Evolutionary conservation across 331 rosid species (phyloP).

Genomic region (Prunus yedoensis): DNA sequence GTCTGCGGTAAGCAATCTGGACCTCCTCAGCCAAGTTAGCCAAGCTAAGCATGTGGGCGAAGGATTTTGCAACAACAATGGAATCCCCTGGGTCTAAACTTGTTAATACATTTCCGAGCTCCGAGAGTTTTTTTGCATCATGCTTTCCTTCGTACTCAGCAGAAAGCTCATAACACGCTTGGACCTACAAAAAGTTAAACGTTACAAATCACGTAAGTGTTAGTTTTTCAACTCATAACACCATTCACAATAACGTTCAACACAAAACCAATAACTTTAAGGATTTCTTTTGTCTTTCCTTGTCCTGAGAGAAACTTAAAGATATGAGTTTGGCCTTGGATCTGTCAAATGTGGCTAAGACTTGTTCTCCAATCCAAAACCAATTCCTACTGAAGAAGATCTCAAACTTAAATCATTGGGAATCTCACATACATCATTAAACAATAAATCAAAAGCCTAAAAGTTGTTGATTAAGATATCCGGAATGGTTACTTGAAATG

Average conservation of each 20-base stretch:
- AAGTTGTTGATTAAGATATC: background rate
- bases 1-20: constrained; percentile 85
- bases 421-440: background rate
- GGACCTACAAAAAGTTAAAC: constrained; percentile 55
- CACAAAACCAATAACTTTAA: background rate
- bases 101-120: constrained; percentile 77
- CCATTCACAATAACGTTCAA: background rate
- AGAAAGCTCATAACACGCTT: constrained; percentile 94
- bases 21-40: constrained; percentile 99
- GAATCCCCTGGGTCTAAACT: constrained; percentile 97
- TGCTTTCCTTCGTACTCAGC: constrained; percentile 93
- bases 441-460: background rate
- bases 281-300: background rate
- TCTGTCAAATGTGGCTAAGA: background rate
- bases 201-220: background rate
- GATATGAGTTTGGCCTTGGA: background rate
- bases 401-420: background rate
- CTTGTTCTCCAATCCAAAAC: constrained; percentile 4
- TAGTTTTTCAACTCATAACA: background rate
- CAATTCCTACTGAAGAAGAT: background rate
- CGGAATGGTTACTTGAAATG: background rate
- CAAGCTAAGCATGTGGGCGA: constrained; percentile 96
- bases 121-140: constrained; percentile 78
- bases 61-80: constrained; percentile 86
- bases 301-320: background rate